Evolutionary conservation across 371 early-diverging fungal species (phyloP).

Genomic region (Syncephalastrum monosporum): DNA sequence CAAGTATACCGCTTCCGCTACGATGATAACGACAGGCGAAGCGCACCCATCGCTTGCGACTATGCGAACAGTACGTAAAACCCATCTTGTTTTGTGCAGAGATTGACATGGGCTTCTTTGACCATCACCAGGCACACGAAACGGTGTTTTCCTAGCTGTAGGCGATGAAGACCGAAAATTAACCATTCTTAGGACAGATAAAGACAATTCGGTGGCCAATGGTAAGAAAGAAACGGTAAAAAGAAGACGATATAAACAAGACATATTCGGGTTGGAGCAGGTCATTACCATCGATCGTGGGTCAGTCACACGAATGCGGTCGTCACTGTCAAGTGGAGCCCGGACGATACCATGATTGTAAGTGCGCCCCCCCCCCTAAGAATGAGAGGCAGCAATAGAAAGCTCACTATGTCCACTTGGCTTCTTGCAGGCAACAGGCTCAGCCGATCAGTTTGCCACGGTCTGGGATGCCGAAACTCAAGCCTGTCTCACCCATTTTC

Average conservation of each 20-base stretch:
- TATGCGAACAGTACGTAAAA: slow-evolving; percentile 19
- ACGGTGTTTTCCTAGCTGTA: slow-evolving; percentile 56
- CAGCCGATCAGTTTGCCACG: slow-evolving; percentile 56
- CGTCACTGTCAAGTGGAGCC: slow-evolving; percentile 59
- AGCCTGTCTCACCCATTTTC: slow-evolving; percentile 38
- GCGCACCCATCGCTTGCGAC: slow-evolving; percentile 18
- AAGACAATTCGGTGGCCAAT: slow-evolving; percentile 29
- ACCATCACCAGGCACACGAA: too few species aligned
- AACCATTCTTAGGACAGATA: slow-evolving; percentile 50
- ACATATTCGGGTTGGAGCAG: not conserved
- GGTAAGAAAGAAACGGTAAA: slow-evolving; percentile 10
- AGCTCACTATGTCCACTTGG: not conserved
- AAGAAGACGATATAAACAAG: too few species aligned
- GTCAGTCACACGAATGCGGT: slow-evolving; percentile 59
- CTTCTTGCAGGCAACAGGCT: slow-evolving; percentile 45
- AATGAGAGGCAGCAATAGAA: not conserved
- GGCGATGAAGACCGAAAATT: slow-evolving; percentile 66
- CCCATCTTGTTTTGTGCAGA: not conserved
- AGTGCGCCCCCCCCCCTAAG: not conserved
- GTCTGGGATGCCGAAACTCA: slow-evolving; percentile 65
- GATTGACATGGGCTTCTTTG: slow-evolving; percentile 7
- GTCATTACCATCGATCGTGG: slow-evolving; percentile 19
- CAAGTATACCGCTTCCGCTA: slow-evolving; percentile 19
- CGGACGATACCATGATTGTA: slow-evolving; percentile 49
- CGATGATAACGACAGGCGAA: slow-evolving; percentile 7